These are phyloP conservation scores for Xylaria curta DNA, from an alignment of 495 filamentous ascomycete species.

Conservation along the genomic window DNA sequence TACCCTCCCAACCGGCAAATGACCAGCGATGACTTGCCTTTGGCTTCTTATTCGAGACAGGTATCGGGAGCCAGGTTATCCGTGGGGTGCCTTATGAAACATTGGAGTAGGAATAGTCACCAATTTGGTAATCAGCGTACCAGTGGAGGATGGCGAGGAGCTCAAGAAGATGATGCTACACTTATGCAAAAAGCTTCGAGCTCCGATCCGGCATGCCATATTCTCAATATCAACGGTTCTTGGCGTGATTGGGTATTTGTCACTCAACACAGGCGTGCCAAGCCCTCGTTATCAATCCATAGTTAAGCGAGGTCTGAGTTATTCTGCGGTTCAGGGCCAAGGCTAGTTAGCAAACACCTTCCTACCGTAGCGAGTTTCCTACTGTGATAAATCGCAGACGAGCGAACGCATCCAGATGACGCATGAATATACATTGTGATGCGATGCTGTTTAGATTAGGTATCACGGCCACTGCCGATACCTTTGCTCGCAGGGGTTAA, in stretches of 20 bases:
- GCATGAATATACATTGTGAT: neutral
- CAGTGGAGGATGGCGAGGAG: neutral
- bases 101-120: neutral
- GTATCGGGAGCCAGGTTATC: neutral
- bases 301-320: slow-evolving; percentile 7
- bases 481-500: slow-evolving; percentile 6
- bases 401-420: neutral
- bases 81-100: slow-evolving; percentile 2
- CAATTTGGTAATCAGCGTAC: neutral
- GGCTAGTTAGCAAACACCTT: slow-evolving; percentile 4
- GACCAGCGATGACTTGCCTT: neutral
- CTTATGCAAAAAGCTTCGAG: neutral
- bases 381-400: neutral
- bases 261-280: slow-evolving; percentile 9
- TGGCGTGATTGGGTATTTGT: slow-evolving; percentile 19
- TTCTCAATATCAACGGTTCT: neutral
- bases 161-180: neutral
- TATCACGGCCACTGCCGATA: slow-evolving; percentile 1
- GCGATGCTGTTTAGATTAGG: neutral
- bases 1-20: slow-evolving; percentile 16
- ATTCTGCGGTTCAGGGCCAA: neutral
- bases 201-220: neutral
- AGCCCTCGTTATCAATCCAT: slow-evolving; percentile 14
- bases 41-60: neutral
- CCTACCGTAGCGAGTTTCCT: slow-evolving; percentile 7